Base-by-base conservation (phyloP, 306 rosid genomes). In the Spatholobus suberectus region DNA sequence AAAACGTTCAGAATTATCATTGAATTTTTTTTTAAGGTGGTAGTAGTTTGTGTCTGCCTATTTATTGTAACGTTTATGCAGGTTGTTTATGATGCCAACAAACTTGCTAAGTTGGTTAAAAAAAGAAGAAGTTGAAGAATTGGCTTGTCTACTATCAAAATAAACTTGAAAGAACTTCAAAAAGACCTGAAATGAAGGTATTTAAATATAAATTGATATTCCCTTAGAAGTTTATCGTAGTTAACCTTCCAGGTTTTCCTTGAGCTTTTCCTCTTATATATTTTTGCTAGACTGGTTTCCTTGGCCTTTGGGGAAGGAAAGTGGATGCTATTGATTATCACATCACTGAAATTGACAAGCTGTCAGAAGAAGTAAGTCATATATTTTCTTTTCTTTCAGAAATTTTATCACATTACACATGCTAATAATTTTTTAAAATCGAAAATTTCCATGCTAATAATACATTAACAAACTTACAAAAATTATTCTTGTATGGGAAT, bases 81-180 rank as follows among this genome's bases (percentile, higher is more conserved):
- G 98, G 93, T 87, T 59, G 95, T 90, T 20, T 87, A 80, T 54
- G 69, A 94, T 79, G 97, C 98, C 79, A 94, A 94, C 86, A 82
- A 55, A 85, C 95, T 94, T 49, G 89, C 86, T 4, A 89, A 86
- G 79, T 67, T 94, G 85, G 93, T 92, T 46, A 75, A 86, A 76
- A 88, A 94, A 94, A 89, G 88, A 94, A 88, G 72, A 92, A 87
- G 51, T 51, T 89, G 82, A 88, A 69, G 82, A 94, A 94, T 82
- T 94, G 98, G 97, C 93, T 90, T 46, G 92, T 88, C 83, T 94
- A 88, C 82, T 92, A 92, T 85, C 87, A 67, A 72, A 91, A 89
- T 83, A 94, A 88, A 87, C 74, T 70, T 82, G 78, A 85, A 46
- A 94, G 97, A 90, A 73, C 81, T 66, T 77, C 91, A n/a, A 8